Percentiles rank a stretch among this genome's conserved stretches.
Evolutionary conservation across 257 asterid species (phyloP).

Genomic region (Solanum bulbocastanum): DNA sequence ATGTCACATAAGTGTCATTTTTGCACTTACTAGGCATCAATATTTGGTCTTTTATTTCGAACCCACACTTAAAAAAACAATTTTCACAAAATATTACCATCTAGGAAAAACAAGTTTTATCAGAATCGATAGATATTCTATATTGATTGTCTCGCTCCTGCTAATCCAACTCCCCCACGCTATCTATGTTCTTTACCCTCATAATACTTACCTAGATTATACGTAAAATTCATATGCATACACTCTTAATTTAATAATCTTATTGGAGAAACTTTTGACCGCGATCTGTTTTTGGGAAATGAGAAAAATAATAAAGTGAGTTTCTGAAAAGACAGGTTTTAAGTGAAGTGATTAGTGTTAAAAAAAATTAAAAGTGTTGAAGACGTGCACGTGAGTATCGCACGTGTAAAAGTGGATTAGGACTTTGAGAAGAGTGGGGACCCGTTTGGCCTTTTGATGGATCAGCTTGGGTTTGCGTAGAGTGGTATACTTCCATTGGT

Average conservation of each 20-base stretch:
- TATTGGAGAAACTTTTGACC: neutral
- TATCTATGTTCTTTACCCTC: neutral
- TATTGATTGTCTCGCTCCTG: neutral
- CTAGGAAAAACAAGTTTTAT: neutral
- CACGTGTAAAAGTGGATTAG: neutral
- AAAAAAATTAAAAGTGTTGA: neutral
- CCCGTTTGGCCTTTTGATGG: neutral
- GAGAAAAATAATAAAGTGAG: neutral
- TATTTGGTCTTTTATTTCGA: neutral
- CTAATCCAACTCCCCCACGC: neutral
- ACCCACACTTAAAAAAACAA: neutral
- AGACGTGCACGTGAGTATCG: neutral
- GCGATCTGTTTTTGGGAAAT: neutral
- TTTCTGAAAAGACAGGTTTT: neutral
- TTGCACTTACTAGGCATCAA: neutral
- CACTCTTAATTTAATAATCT: neutral
- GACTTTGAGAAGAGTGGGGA: neutral
- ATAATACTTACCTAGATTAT: neutral
- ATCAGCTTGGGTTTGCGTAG: neutral
- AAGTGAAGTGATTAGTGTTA: neutral
- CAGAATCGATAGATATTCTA: rapidly evolving
- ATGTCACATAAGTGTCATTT: neutral
- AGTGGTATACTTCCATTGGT: neutral
- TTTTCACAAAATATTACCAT: neutral
- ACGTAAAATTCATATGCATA: neutral